These are phyloP conservation scores for Globisporangium polare DNA, from an alignment of 352 stramenopile genomes.

Conservation along the genomic window DNA sequence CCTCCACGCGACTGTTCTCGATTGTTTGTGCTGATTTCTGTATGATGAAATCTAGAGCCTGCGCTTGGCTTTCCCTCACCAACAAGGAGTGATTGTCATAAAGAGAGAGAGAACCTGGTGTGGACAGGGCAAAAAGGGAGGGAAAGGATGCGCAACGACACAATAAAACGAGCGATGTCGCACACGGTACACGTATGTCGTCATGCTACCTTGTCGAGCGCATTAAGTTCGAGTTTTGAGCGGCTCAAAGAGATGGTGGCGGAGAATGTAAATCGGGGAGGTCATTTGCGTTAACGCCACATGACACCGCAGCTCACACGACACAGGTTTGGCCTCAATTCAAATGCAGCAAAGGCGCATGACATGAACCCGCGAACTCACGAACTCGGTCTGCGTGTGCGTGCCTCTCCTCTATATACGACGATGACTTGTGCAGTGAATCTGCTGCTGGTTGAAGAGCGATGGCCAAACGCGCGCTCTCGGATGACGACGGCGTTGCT, in stretches of 20 bases:
- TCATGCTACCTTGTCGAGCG: background rate
- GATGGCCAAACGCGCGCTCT: background rate
- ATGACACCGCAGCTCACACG: background rate
- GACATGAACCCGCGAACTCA: background rate
- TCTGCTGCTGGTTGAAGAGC: no score
- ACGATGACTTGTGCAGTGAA: background rate
- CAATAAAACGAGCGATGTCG: no score
- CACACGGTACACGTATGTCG: no score
- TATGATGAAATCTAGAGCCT: background rate
- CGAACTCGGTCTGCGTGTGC: background rate
- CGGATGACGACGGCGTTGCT: background rate
- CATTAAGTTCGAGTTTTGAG: background rate
- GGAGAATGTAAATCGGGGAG: background rate
- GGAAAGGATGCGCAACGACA: no score
- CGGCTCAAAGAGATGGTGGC: slow-evolving; percentile 3
- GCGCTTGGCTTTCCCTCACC: no score
- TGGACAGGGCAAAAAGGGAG: background rate
- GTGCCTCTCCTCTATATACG: background rate
- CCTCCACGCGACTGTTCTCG: background rate
- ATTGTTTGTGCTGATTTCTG: background rate
- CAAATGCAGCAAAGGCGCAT: background rate
- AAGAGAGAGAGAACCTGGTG: background rate
- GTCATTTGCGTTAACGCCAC: slow-evolving; percentile 5
- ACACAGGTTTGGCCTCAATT: background rate
- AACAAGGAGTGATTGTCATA: no score